Evolutionary conservation across 345 rosid genomes (phyloP).

Genomic region (Citrus maxima): DNA sequence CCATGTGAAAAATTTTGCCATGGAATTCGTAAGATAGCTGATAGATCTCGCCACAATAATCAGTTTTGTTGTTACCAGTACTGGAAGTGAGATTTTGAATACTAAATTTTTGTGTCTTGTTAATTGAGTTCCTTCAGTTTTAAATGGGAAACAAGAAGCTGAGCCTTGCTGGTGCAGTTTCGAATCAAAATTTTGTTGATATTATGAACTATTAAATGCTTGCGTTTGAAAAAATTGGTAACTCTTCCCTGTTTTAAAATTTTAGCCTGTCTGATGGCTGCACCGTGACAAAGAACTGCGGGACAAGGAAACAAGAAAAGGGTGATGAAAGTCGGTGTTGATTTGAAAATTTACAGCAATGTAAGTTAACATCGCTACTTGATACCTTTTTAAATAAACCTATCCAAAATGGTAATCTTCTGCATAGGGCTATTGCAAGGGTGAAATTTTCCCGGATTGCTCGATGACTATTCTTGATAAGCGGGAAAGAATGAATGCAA

Average conservation of each 20-base stretch:
- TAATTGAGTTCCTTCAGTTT: no score
- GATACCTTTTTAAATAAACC: not conserved
- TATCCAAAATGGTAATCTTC: not conserved
- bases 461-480: not conserved
- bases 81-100: not conserved
- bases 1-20: slow-evolving; percentile 50
- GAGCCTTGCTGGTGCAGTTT: not conserved
- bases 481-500: not conserved
- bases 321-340: no score
- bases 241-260: not conserved
- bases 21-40: slow-evolving; percentile 15
- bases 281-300: no score
- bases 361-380: no score
- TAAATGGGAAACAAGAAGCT: no score
- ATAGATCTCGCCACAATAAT: slow-evolving; percentile 11
- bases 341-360: no score
- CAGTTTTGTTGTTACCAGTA: not conserved
- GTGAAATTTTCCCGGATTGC: not conserved
- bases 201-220: no score
- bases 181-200: not conserved
- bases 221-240: not conserved
- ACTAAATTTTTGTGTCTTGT: no score
- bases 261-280: no score
- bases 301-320: no score
- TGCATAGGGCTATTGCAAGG: no score